These are phyloP conservation scores for Tympanopsis confertula DNA, from an alignment of 2,329 filamentous ascomycete species.

Conservation along the genomic window DNA sequence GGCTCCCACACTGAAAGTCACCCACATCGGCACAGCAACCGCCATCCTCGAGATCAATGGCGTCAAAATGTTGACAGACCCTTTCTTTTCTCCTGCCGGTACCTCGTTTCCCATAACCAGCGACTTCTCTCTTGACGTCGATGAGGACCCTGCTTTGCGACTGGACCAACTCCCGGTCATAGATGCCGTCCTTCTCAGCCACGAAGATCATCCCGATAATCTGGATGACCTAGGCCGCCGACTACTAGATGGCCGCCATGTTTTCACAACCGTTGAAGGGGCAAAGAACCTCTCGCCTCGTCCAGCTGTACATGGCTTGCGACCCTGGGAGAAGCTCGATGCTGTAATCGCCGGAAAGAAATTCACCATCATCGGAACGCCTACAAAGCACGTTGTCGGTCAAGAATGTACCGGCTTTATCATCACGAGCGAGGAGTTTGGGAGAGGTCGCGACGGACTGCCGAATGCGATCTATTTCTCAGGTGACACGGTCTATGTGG, in stretches of 20 bases:
- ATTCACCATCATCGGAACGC: constrained; percentile 28
- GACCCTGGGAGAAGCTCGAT: constrained; percentile 22
- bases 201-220: constrained; percentile 38
- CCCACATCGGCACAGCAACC: constrained; percentile 34
- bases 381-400: constrained; percentile 27
- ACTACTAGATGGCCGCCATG: constrained; percentile 29
- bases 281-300: constrained; percentile 27
- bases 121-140: constrained; percentile 12
- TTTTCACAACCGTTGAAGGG: constrained; percentile 32
- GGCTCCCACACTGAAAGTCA: constrained; percentile 27
- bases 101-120: constrained; percentile 16
- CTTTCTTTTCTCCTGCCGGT: constrained; percentile 28
- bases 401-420: constrained; percentile 33
- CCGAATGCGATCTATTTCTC: constrained; percentile 36
- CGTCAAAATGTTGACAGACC: constrained; percentile 30
- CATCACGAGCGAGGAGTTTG: constrained; percentile 21
- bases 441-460: constrained; percentile 15
- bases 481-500: constrained; percentile 33
- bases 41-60: constrained; percentile 30
- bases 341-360: constrained; percentile 15
- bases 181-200: constrained; percentile 34
- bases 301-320: constrained; percentile 24
- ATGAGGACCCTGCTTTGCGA: constrained; percentile 18
- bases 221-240: constrained; percentile 30
- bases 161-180: constrained; percentile 28